Percentiles rank a stretch among this genome's conserved stretches.
Conservation (phyloP, 495 filamentous ascomycete species). For the Cenococcum geophilum region DNA sequence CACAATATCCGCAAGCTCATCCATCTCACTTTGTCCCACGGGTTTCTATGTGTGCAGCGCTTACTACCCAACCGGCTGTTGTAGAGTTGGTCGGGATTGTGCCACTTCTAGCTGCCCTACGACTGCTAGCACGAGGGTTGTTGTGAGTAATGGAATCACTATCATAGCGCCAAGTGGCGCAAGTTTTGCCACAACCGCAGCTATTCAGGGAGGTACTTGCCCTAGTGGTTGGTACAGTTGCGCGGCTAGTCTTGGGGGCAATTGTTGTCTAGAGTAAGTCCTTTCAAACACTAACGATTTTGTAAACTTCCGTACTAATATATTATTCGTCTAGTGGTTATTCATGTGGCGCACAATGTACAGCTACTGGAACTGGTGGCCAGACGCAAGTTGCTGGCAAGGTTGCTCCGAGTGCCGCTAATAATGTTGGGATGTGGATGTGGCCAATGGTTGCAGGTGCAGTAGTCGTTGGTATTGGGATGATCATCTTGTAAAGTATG, state of each 20-base stretch:
- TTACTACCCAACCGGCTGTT: conserved; percentile 66
- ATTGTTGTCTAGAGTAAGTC: conserved; percentile 21
- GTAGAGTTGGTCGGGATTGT: conserved; percentile 77
- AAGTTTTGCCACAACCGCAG: conserved; percentile 15
- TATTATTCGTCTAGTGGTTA: conserved; percentile 7
- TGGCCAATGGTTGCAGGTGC: conserved; percentile 8
- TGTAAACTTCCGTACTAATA: not conserved
- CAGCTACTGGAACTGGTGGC: conserved; percentile 14
- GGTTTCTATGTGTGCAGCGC: conserved; percentile 70
- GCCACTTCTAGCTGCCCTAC: conserved; percentile 53
- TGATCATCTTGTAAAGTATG: not conserved
- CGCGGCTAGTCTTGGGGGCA: conserved; percentile 22
- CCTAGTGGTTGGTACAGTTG: conserved; percentile 27
- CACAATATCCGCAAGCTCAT: conserved; percentile 38
- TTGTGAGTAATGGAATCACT: conserved; percentile 58
- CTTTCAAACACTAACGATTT: not conserved
- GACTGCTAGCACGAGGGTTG: conserved; percentile 47
- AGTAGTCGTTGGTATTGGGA: conserved; percentile 7
- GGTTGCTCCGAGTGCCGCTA: conserved; percentile 19
- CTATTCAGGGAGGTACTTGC: conserved; percentile 19
- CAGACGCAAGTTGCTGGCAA: conserved; percentile 17
- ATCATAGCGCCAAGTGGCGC: conserved; percentile 56
- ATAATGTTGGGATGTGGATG: conserved; percentile 3
- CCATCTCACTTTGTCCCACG: conserved; percentile 53
- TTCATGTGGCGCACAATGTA: conserved; percentile 26